Evolutionary conservation across 306 rosid species (phyloP), one percentile per base, ranked within the genome.

Genomic region (Prosopis cineraria): DNA sequence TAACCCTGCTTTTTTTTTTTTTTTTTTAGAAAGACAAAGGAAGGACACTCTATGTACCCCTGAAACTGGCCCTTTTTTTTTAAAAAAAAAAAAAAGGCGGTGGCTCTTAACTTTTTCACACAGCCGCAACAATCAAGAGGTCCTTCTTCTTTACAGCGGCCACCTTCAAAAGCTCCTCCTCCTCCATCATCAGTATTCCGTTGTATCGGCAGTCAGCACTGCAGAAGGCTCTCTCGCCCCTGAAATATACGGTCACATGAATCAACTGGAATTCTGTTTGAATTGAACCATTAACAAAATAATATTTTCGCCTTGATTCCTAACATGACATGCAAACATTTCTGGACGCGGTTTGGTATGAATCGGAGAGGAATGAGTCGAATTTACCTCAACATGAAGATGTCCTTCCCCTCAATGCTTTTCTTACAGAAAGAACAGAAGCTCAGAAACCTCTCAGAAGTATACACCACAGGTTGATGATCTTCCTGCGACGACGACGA

Each of bases 201-300:
- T 83, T 74, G 68, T 72, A 63, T 7, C 93, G 89, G 80, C 97
- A 92, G 30, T 90, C 89, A 53, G 72, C 68, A 83, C 97, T 92
- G 87, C 97, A 92, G 73, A 88, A 92, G 17, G 93, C 97, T 75
- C 76, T 84, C 62, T 92, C 95, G 14, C 93, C 97, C 77, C 95
- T 92, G 87, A 71, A 81, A 70, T 27, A 53, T 27, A 55, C 53
- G 53, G 19, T 14, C 41, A 48, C 34, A 39, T 34, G 59, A 45
- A 62, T 3, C 40, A 29, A 56, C 40, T 65, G 17, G 44, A 47
- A 8, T 55, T 17, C 31, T 1, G 2, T 34, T 44, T 30, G 17
- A 25, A 56, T 44, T 30, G 17, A 25, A 56, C 31, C 14, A 24
- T 25, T 24, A 56, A 56, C 34, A 12, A 3, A 55, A n/a, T n/a